Percentiles rank a stretch among this genome's conserved stretches.
These are phyloP conservation scores for Trametes pubescens DNA, from an alignment of 1,284 basidiomycete genomes.

Conservation along the genomic window DNA sequence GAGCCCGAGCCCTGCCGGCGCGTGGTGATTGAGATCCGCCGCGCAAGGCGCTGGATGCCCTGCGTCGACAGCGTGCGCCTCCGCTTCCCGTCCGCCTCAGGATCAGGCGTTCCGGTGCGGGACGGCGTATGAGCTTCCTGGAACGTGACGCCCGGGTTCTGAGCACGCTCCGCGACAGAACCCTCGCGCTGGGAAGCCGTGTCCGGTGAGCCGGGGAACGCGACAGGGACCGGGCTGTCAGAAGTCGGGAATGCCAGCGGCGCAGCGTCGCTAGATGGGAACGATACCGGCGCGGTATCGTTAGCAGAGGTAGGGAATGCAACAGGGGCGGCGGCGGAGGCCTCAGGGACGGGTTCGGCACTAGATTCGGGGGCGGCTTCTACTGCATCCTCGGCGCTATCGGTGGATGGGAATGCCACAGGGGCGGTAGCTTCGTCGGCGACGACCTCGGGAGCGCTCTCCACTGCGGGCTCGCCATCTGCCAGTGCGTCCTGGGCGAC, in stretches of 20 bases:
- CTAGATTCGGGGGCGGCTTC: conserved; percentile 23
- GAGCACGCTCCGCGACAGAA: conserved; percentile 38
- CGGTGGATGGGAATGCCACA: conserved; percentile 28
- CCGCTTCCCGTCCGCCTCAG: conserved; percentile 75
- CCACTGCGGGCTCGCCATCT: conserved; percentile 25
- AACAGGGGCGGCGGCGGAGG: conserved; percentile 28
- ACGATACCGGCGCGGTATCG: conserved; percentile 41
- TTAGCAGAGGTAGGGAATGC: conserved; percentile 40
- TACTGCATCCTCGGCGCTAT: conserved; percentile 25
- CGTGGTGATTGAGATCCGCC: conserved; percentile 73
- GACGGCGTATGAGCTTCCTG: conserved; percentile 45
- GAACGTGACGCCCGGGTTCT: conserved; percentile 50
- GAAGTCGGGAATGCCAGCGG: conserved; percentile 41
- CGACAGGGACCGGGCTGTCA: conserved; percentile 41
- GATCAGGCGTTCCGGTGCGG: conserved; percentile 68
- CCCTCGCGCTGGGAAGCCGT: conserved; percentile 40
- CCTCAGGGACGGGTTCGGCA: conserved; percentile 16
- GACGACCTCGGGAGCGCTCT: conserved; percentile 11
- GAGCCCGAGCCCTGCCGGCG: conserved; percentile 62
- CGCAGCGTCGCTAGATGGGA: conserved; percentile 34
- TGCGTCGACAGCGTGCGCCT: conserved; percentile 78
- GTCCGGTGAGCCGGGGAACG: conserved; percentile 49
- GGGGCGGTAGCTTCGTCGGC: conserved; percentile 15
- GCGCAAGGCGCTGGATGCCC: conserved; percentile 81
- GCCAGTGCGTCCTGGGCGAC: conserved; percentile 29